Percentiles rank a stretch among this genome's conserved stretches.
Evolutionary conservation across 176 grass and related monocot species (phyloP).

Genomic region (Hsuehochloa calcarea): DNA sequence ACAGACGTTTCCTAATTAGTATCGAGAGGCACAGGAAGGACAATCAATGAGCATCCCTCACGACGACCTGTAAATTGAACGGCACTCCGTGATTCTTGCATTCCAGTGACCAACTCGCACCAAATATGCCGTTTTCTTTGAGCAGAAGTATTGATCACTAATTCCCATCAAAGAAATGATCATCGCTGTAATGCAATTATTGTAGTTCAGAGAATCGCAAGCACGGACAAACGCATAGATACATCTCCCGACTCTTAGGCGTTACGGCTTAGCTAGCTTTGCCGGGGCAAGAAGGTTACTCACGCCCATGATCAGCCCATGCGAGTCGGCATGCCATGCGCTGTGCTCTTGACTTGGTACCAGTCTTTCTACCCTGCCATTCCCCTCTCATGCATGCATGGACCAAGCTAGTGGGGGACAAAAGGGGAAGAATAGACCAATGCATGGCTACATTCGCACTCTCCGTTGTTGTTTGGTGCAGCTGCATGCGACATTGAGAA

Average conservation of each 20-base stretch:
- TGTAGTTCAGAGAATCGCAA: neutral
- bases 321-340: neutral
- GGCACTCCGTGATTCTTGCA: neutral
- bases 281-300: neutral
- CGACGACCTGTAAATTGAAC: neutral
- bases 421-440: neutral
- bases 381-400: neutral
- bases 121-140: neutral
- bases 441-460: neutral
- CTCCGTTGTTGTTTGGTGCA: neutral
- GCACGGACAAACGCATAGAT: neutral
- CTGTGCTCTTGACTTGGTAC: neutral
- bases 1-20: neutral
- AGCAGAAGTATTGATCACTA: neutral
- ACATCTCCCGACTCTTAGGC: neutral
- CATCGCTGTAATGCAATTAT: neutral
- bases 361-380: neutral
- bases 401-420: conserved; percentile 9
- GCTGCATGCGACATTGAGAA: neutral
- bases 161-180: neutral
- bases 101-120: neutral
- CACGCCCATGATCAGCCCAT: neutral
- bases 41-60: neutral
- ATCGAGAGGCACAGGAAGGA: neutral
- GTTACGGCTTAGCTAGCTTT: neutral